Evolutionary conservation across 768 basidiomycete genomes (phyloP), one percentile per base, ranked within the genome.

Genomic region (Pleurotus platypus): DNA sequence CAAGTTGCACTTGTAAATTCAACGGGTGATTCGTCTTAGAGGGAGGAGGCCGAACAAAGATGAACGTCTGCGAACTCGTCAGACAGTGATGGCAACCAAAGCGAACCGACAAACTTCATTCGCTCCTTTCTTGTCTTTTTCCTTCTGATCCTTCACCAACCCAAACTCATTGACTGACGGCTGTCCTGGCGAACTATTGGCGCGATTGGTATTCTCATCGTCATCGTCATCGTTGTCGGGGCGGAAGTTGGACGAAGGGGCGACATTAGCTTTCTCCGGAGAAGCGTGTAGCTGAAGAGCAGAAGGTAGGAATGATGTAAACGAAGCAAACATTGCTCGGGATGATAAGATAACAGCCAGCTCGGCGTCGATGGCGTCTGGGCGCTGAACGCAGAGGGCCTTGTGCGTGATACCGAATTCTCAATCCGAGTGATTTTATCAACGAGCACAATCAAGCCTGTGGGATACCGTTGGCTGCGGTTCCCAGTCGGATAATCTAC

Each of bases 1-100:
- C 88, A 42, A 97, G 86, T 69, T 97, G 94, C 9, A 97, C 86
- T 64, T 97, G 94, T 0, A 96, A 78, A 67, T 95, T 94, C 45
- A 95, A 77, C 0, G 93, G 89, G 61, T 95, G 92, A 60, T 89
- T 90, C n/a, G 83, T 78, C 63, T 86, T 85, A 5, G 90, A 84
- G 0, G 92, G 92, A 2, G 93, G 93, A 4, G 94, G 94, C 49
- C 91, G 85, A 56, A 96, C 94, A 66, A 96, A 85, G 57, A 95
- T 90, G 73, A 94, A 93, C 0, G 89, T 91, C 93, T 95, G 67
- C 50, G 9, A 38, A 37, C 35, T 49, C 54, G 57, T 56, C 46
- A 30, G 46, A 15, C 35, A 18, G 46, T 40, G 6, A 38, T 45
- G 40, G 20, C 20, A 11, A 46, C 16, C 43, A 37, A 3, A 22